Evolutionary conservation across 2,329 filamentous ascomycete species (phyloP).

Genomic region (Blastomyces percursus): DNA sequence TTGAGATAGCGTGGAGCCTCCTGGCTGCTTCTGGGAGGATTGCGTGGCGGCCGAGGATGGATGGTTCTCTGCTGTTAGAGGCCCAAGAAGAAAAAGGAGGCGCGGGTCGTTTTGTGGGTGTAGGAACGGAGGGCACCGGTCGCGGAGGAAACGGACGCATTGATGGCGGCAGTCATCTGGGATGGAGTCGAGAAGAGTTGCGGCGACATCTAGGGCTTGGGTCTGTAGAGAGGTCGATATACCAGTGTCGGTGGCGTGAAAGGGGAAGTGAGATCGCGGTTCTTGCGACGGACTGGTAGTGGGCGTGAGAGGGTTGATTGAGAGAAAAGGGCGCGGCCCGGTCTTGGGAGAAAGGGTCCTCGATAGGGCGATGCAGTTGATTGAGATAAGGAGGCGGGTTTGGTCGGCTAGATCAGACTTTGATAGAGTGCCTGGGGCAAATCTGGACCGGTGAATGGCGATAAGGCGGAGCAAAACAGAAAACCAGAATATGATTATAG

Average conservation of each 20-base stretch:
- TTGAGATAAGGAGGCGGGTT: conserved; percentile 28
- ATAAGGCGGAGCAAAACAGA: conserved; percentile 32
- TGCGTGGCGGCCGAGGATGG: conserved; percentile 9
- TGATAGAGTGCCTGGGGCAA: conserved; percentile 19
- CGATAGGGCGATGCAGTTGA: conserved; percentile 33
- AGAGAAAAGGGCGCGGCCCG: conserved; percentile 22
- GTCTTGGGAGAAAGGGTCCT: conserved; percentile 23
- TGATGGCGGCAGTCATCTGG: conserved; percentile 35
- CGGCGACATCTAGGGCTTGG: conserved; percentile 36
- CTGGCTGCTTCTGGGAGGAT: conserved; percentile 3
- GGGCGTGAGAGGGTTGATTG: conserved; percentile 16
- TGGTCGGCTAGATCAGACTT: conserved; percentile 25
- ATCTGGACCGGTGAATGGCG: conserved; percentile 30
- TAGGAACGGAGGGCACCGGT: conserved; percentile 30
- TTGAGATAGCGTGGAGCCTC: not conserved
- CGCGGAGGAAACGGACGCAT: conserved; percentile 33
- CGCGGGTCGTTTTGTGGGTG: conserved; percentile 31
- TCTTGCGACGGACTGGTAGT: not conserved
- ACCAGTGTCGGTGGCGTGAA: conserved; percentile 11
- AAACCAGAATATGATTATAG: conserved; percentile 29
- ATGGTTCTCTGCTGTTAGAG: conserved; percentile 21
- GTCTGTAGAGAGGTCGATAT: conserved; percentile 28
- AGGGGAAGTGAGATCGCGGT: not conserved
- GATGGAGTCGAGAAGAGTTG: conserved; percentile 35
- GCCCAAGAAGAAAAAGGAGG: conserved; percentile 34